Conservation (phyloP, 148 eudicot genomes). For the Gaultheria prostrata region DNA sequence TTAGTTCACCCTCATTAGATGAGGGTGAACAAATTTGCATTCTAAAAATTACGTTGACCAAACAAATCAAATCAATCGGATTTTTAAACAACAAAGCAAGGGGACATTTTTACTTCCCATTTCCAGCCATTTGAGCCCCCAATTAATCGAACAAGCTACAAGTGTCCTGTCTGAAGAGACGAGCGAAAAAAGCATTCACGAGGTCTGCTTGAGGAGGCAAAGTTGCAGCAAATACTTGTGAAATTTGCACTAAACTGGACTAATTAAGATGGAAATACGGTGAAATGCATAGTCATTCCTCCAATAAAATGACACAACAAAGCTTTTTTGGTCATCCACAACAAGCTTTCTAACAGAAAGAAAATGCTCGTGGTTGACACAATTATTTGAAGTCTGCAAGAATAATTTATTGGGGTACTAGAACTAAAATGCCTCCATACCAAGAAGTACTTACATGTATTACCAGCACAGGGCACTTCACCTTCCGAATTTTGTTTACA, state of each 20-base stretch:
- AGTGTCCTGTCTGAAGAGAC: neutral
- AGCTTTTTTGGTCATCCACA: too few relatives aligned
- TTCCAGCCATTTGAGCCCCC: neutral
- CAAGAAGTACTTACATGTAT: constrained; percentile 78
- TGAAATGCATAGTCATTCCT: neutral
- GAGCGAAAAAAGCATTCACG: neutral
- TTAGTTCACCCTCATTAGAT: too few relatives aligned
- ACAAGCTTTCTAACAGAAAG: too few relatives aligned
- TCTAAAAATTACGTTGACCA: neutral
- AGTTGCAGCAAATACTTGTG: neutral
- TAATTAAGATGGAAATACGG: neutral
- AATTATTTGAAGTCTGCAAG: neutral
- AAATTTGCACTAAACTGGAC: neutral
- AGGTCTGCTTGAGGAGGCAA: neutral
- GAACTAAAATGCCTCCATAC: neutral
- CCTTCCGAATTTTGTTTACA: constrained; percentile 85
- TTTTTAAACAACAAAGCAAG: neutral
- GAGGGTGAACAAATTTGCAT: too few relatives aligned
- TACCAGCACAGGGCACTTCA: constrained; percentile 92
- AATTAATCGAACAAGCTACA: neutral
- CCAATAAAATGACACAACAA: neutral
- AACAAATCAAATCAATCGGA: neutral
- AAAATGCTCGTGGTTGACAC: neutral
- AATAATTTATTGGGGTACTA: neutral
- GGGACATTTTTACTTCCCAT: neutral